These are phyloP conservation scores for Phalaenopsis equestris DNA, from an alignment of 106 monocot species.

Conservation along the genomic window DNA sequence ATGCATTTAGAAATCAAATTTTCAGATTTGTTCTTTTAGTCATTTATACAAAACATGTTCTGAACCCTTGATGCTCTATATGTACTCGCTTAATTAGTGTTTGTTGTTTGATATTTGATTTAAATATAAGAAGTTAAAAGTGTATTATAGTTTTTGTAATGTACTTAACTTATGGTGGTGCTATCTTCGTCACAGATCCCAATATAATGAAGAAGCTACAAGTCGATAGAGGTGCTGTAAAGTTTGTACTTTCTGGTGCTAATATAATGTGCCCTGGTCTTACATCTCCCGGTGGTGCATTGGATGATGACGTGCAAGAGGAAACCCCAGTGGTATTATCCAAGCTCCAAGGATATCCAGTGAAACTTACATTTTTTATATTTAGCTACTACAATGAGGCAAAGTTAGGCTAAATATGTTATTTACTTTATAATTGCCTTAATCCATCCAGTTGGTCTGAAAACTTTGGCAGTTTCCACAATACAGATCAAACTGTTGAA, in stretches of 20 bases:
- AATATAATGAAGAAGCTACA: constrained; percentile 95
- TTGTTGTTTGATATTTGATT: background rate
- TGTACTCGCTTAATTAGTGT: no score
- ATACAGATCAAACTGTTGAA: background rate
- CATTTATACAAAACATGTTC: background rate
- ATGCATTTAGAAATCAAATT: background rate
- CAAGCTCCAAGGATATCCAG: background rate
- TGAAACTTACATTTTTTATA: background rate
- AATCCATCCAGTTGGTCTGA: background rate
- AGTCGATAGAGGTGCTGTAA: constrained; percentile 93
- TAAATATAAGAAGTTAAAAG: background rate
- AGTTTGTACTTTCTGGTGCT: constrained; percentile 94
- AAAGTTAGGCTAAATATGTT: background rate
- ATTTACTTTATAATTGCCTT: background rate
- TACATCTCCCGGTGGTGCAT: constrained; percentile 81
- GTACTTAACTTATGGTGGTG: background rate
- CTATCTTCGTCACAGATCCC: constrained; percentile 54
- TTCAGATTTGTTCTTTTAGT: background rate
- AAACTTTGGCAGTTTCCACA: background rate
- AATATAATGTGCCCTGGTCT: constrained; percentile 99
- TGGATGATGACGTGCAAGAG: constrained; percentile 65
- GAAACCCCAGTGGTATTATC: constrained; percentile 77
- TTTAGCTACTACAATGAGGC: background rate
- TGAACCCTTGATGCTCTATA: background rate
- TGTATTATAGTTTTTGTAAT: background rate